Percentiles rank a stretch among this genome's conserved stretches.
These are phyloP conservation scores for Colletotrichum somersetense DNA, from an alignment of 2,329 filamentous ascomycete species.

Conservation along the genomic window DNA sequence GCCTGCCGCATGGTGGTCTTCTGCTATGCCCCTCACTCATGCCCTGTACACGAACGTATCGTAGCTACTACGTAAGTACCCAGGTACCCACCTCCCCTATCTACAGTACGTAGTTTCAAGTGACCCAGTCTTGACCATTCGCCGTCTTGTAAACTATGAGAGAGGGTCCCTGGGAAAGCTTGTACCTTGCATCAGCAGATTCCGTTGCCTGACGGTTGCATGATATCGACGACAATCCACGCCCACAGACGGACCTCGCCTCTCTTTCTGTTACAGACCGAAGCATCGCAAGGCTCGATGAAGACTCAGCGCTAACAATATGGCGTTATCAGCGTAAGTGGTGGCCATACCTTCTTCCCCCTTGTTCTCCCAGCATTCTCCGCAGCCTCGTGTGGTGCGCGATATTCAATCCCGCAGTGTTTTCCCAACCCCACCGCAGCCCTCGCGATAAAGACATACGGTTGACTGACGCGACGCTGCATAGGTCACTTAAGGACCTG, in stretches of 20 bases:
- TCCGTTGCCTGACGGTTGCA: conserved; percentile 40
- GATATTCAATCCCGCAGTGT: conserved; percentile 24
- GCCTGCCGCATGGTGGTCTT: conserved; percentile 20
- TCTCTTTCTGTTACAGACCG: conserved; percentile 24
- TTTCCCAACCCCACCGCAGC: conserved; percentile 4
- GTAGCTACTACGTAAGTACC: not conserved
- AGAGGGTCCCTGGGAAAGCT: conserved; percentile 39
- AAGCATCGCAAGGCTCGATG: conserved; percentile 38
- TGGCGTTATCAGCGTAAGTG: conserved; percentile 49
- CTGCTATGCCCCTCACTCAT: conserved; percentile 7
- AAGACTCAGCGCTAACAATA: conserved; percentile 38
- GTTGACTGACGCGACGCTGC: conserved; percentile 13
- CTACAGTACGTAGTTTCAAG: not conserved
- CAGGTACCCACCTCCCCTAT: not conserved
- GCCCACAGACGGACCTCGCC: conserved; percentile 17
- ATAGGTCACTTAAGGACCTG: conserved; percentile 71
- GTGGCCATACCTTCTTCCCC: conserved; percentile 36
- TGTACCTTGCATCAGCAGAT: conserved; percentile 43
- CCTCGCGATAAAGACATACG: conserved; percentile 8
- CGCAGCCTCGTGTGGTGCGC: conserved; percentile 31
- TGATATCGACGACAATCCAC: conserved; percentile 30
- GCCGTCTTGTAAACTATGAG: conserved; percentile 9
- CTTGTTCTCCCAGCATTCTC: not conserved
- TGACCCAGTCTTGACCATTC: conserved; percentile 36
- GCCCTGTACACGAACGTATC: not conserved